Base-by-base conservation (phyloP, 163 green algal genomes). In the Scenedesmus sp. region DNA sequence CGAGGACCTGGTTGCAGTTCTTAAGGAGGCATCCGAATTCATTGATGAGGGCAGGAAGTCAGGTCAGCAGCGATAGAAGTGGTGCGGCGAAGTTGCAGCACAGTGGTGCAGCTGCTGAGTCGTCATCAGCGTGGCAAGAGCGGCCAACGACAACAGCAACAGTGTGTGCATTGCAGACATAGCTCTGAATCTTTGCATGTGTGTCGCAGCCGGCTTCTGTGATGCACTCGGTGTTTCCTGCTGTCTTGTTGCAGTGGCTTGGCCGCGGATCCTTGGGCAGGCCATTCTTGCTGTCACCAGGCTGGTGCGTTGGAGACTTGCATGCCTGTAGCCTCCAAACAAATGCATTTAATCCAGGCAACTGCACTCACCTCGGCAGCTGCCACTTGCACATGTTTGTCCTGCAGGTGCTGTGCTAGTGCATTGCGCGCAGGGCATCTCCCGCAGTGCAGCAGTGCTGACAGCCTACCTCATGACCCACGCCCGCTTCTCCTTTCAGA, bases 391-490 rank as follows among this genome's bases (percentile, higher is more conserved):
- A 16, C 51, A 26, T 79, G 35, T 30, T 43, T 2, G 30, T n/a
- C 33, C 51, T 51, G 90, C 93, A 42, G 97, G 97, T 20, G 90
- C 88, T 18, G 96, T 99, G 81, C 95, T 99, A 20, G 93, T 99
- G 59, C 98, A 99, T 94, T 99, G 98, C 95, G 98, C 96, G 9
- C 96, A 99, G 93, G 98, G 98, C 18, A 97, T 99, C 30, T 99
- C 97, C 24, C 94, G 98, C n/a, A 98, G 95, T 49, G 96, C 96
- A 13, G 95, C 96, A 0, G 89, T 99, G 0, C 95, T 95, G 15
- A 98, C 99, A 46, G 97, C 95, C 5, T 99, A 98, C 92, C 93
- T 98, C 46, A 99, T 99, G 97, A 98, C 95, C 96, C 94, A 93
- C 49, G 87, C 92, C 13, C 92, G 91, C 15, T 79, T 92, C 22